phyloP scores from a whole-genome alignment of 1,139 yeast species.

The Pichia sp. region DNA sequence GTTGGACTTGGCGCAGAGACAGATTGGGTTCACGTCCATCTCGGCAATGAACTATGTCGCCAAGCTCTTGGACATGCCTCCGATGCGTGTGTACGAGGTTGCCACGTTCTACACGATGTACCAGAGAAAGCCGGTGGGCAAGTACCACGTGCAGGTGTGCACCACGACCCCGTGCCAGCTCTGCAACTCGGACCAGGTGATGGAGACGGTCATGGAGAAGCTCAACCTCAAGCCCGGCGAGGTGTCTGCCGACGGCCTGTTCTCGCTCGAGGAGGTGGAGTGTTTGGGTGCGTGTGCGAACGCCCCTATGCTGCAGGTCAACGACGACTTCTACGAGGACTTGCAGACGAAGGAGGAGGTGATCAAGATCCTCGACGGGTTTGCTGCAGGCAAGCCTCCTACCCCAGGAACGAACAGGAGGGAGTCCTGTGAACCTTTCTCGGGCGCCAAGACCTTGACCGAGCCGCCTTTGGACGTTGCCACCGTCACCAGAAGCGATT shows the following conservation, averaged over 20 bases:
- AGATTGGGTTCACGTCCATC: slow-evolving; percentile 80
- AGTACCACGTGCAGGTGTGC: slow-evolving; percentile 79
- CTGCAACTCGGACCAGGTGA: slow-evolving; percentile 75
- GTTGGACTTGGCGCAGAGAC: slow-evolving; percentile 84
- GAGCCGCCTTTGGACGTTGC: slow-evolving; percentile 68
- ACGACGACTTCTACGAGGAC: slow-evolving; percentile 83
- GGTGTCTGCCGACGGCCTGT: slow-evolving; percentile 70
- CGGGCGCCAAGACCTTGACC: slow-evolving; percentile 64
- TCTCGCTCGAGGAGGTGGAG: slow-evolving; percentile 84
- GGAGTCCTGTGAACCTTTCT: slow-evolving; percentile 70
- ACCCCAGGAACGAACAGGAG: slow-evolving; percentile 65
- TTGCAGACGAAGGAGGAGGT: slow-evolving; percentile 63
- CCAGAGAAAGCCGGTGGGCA: slow-evolving; percentile 84
- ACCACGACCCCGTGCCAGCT: slow-evolving; percentile 90
- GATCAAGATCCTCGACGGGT: slow-evolving; percentile 55
- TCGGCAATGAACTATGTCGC: slow-evolving; percentile 94
- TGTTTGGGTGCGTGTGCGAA: slow-evolving; percentile 92
- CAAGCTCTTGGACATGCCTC: slow-evolving; percentile 80
- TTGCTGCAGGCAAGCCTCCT: slow-evolving; percentile 60
- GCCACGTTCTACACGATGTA: slow-evolving; percentile 93
- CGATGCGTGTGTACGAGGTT: slow-evolving; percentile 92
- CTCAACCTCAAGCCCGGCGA: slow-evolving; percentile 72
- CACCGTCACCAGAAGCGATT: slow-evolving; percentile 52
- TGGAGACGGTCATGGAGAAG: slow-evolving; percentile 62
- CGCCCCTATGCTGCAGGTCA: slow-evolving; percentile 84